These are phyloP conservation scores for Neoconidiobolus thromboides DNA, from an alignment of 371 early-diverging fungal species.

Conservation along the genomic window DNA sequence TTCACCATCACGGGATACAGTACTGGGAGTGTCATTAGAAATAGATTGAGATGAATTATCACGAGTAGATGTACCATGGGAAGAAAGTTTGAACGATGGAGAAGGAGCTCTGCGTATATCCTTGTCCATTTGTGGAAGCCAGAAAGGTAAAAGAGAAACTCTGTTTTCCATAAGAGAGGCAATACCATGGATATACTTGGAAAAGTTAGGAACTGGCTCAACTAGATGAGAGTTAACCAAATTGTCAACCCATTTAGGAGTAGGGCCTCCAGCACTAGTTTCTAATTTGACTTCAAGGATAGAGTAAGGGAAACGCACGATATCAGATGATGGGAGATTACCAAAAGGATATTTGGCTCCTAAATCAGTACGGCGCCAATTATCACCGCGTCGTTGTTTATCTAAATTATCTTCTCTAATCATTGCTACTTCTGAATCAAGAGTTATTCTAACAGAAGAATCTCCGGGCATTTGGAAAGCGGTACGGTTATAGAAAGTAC, in stretches of 20 bases:
- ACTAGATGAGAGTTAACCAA: conserved; percentile 77
- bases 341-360: conserved; percentile 70
- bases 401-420: conserved; percentile 83
- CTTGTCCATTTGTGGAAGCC: conserved; percentile 89
- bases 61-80: neutral
- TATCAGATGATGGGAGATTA: conserved; percentile 54
- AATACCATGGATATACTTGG: conserved; percentile 95
- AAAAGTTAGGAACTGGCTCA: conserved; percentile 94
- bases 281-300: conserved; percentile 95
- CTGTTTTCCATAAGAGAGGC: conserved; percentile 70
- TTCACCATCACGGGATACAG: neutral
- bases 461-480: conserved; percentile 97
- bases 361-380: conserved; percentile 86
- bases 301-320: conserved; percentile 90
- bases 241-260: conserved; percentile 84
- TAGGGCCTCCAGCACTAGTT: conserved; percentile 57
- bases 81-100: conserved; percentile 15
- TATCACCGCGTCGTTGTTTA: conserved; percentile 39
- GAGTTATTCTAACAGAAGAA: conserved; percentile 77
- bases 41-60: neutral
- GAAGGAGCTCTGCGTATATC: conserved; percentile 63
- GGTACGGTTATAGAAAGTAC: conserved; percentile 93
- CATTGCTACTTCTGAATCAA: conserved; percentile 95
- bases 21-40: neutral
- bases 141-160: conserved; percentile 89